Conservation (phyloP, 805 yeast species). For the Yamadazyma laniorum region DNA sequence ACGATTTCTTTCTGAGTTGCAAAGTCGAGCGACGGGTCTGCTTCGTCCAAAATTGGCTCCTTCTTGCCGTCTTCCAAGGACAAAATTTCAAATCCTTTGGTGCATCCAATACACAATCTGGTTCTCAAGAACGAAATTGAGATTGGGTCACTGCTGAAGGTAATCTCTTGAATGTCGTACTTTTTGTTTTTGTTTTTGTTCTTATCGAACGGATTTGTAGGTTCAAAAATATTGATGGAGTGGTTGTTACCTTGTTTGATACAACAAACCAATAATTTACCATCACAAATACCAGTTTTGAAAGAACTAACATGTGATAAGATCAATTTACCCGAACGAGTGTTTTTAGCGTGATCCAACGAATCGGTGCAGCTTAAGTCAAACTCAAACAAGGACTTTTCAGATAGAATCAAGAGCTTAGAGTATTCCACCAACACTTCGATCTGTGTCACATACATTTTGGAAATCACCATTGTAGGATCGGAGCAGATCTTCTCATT, state of each 20-base stretch:
- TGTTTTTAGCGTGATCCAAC: slow-evolving; percentile 47
- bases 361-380: slow-evolving; percentile 58
- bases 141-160: slow-evolving; percentile 85
- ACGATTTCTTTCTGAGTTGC: slow-evolving; percentile 75
- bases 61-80: slow-evolving; percentile 79
- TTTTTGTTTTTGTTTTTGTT: slow-evolving; percentile 64
- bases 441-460: slow-evolving; percentile 78
- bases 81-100: slow-evolving; percentile 94
- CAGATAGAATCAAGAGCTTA: slow-evolving; percentile 75
- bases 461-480: slow-evolving; percentile 74
- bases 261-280: slow-evolving; percentile 83
- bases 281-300: slow-evolving; percentile 90
- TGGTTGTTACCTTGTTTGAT: slow-evolving; percentile 81
- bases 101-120: slow-evolving; percentile 90
- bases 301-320: slow-evolving; percentile 88
- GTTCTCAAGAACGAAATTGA: slow-evolving; percentile 87
- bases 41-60: slow-evolving; percentile 93
- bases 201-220: slow-evolving; percentile 65
- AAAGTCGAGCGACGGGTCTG: slow-evolving; percentile 94
- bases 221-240: slow-evolving; percentile 82
- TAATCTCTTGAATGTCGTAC: slow-evolving; percentile 69
- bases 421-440: slow-evolving; percentile 92
- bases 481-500: slow-evolving; percentile 56
- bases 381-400: slow-evolving; percentile 74
- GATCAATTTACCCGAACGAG: slow-evolving; percentile 70